Base-by-base conservation (phyloP, 2,329 filamentous ascomycete genomes). In the Akanthomyces muscarius region DNA sequence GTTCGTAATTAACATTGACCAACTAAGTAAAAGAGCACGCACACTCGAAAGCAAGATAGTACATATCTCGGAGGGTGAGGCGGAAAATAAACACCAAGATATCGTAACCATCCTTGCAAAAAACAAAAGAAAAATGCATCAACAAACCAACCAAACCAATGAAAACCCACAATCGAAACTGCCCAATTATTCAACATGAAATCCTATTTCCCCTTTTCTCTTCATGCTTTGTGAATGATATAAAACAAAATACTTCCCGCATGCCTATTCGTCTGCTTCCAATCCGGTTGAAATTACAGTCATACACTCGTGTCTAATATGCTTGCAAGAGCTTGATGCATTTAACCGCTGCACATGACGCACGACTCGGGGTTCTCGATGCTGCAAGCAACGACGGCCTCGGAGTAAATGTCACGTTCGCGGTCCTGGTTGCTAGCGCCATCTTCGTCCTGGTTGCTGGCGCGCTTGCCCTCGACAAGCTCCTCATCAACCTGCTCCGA, bases 311-410 rank as follows among this genome's bases (percentile, higher is more conserved):
- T 58, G 56, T 63, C 44, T 62, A 45, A 59, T 48, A 59, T 57
- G 18, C 25, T 25, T 18, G 10, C 21, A 28, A 8, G 53, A n/a
- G 5, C 11, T 33, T 28, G 11, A 7, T 41, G 53, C 33, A 23
- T 71, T 76, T 85, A 98, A 81, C 93, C 94, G 78, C 91, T 96
- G 87, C 95, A 99, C 95, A 99, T 98, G 68, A 97, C 75, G 75
- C 95, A 99, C 54, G 89, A 84, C 75, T 99, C 95, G 69, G 89
- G 92, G 81, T 98, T 97, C 74, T 98, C 93, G 76, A 99, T 98
- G 79, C 93, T 97, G 89, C 95, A 99, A 71, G 88, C 86, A 74
- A 99, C 81, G 18, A 91, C 93, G 64, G 93, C 91, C 69, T 98
- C 91, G 0, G 94, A 94, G 77, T 97, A 99, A 70, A 99, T 99